Conservation (phyloP, 495 filamentous ascomycete genomes). For the Massariosphaeria phaeospora region DNA sequence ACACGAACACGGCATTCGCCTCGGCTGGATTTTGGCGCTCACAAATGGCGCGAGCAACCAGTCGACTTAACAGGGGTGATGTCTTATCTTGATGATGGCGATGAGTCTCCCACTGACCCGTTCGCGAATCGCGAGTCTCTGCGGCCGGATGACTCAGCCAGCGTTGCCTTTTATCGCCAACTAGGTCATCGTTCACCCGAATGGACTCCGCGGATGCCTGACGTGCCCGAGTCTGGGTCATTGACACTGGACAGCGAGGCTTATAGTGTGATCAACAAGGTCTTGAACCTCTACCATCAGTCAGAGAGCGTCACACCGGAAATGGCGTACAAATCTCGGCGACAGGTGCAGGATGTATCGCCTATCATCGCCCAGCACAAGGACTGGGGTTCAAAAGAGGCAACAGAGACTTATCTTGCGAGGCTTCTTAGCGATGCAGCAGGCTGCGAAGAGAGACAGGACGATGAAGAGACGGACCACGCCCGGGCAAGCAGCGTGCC, state of each 20-base stretch:
- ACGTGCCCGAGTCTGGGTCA: slow-evolving; percentile 13
- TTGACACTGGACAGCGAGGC: slow-evolving; percentile 43
- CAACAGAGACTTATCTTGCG: slow-evolving; percentile 36
- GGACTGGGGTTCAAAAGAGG: slow-evolving; percentile 35
- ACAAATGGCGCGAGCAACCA: slow-evolving; percentile 27
- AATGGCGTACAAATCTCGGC: slow-evolving; percentile 34
- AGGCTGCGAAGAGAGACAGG: neutral
- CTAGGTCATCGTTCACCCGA: neutral
- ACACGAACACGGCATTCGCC: slow-evolving; percentile 9
- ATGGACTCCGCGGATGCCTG: slow-evolving; percentile 16
- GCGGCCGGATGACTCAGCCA: slow-evolving; percentile 34
- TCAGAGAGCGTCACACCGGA: slow-evolving; percentile 33
- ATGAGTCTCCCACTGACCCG: slow-evolving; percentile 32
- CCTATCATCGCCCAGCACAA: slow-evolving; percentile 30
- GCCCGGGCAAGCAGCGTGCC: slow-evolving; percentile 1
- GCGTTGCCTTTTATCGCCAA: slow-evolving; percentile 22
- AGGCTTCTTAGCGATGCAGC: slow-evolving; percentile 28
- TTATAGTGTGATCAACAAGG: slow-evolving; percentile 43
- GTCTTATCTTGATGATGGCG: slow-evolving; percentile 28
- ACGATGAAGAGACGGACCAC: neutral
- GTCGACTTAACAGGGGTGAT: slow-evolving; percentile 26
- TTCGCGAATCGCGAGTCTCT: slow-evolving; percentile 25
- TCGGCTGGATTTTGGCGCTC: slow-evolving; percentile 22
- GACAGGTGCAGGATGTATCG: slow-evolving; percentile 33
- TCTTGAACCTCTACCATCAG: slow-evolving; percentile 44